A percentile compares a stretch with the other conserved stretches of the same genome.
Conservation (phyloP, 768 basidiomycete genomes). For the button mushroom (Agaricus bisporus) region DNA sequence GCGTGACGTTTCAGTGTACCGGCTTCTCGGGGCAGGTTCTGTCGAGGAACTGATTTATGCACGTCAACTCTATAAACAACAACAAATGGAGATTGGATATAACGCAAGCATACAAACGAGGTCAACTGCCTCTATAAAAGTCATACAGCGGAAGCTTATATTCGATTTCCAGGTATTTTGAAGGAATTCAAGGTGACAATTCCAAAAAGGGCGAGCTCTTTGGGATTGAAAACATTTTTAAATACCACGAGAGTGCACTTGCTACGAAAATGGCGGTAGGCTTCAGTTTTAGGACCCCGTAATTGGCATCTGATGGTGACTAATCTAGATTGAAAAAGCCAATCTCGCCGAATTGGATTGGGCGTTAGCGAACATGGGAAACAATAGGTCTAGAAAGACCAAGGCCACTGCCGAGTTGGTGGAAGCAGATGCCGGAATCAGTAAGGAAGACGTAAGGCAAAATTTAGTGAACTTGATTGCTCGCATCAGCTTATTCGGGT, state of each 20-base stretch:
- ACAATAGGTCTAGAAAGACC: slow-evolving; percentile 18
- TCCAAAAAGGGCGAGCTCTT: slow-evolving; percentile 76
- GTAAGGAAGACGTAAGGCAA: slow-evolving; percentile 33
- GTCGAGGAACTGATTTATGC: slow-evolving; percentile 87
- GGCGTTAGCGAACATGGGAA: slow-evolving; percentile 67
- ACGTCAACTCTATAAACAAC: slow-evolving; percentile 88
- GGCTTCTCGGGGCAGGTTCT: slow-evolving; percentile 81
- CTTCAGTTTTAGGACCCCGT: not conserved
- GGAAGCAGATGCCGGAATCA: slow-evolving; percentile 38
- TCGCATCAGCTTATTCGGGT: not conserved
- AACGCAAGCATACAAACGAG: slow-evolving; percentile 79
- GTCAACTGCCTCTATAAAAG: slow-evolving; percentile 23
- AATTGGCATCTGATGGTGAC: not conserved
- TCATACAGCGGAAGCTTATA: no score
- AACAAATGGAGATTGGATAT: slow-evolving; percentile 90
- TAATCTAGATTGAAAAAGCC: slow-evolving; percentile 70
- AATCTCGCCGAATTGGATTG: slow-evolving; percentile 72
- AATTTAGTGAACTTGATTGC: not conserved
- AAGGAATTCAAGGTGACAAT: slow-evolving; percentile 77
- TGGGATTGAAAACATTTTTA: slow-evolving; percentile 82
- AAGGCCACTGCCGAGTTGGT: slow-evolving; percentile 30
- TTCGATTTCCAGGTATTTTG: slow-evolving; percentile 55
- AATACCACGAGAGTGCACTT: slow-evolving; percentile 59
- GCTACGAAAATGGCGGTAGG: slow-evolving; percentile 72
- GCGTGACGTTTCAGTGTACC: slow-evolving; percentile 78